Conservation (phyloP, 805 yeast species). For the Candida peoriensis region DNA sequence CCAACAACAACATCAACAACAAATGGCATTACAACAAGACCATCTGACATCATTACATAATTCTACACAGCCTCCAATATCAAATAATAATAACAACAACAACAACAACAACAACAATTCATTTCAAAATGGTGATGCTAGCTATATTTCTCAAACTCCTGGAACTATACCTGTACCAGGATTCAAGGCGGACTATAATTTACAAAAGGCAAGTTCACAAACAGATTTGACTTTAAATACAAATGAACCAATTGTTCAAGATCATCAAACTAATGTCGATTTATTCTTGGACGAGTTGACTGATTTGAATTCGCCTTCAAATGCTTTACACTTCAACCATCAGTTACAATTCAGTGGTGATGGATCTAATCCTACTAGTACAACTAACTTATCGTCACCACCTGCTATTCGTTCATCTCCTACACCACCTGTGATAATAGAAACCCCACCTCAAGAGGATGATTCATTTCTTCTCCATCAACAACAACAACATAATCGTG, state of each 20-base stretch:
- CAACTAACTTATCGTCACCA: not conserved
- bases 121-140: too few relatives aligned
- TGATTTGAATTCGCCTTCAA: slow-evolving; percentile 3
- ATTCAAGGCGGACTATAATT: slow-evolving; percentile 12
- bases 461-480: not conserved
- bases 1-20: not conserved
- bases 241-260: not conserved
- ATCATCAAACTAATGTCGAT: not conserved
- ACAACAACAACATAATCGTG: not conserved
- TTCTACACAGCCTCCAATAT: not conserved
- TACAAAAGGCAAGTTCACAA: slow-evolving; percentile 12
- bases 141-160: too few relatives aligned
- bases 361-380: not conserved
- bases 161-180: slow-evolving; percentile 17
- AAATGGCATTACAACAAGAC: not conserved
- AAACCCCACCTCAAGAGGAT: slow-evolving; percentile 6
- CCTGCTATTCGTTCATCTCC: not conserved
- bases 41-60: not conserved
- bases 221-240: slow-evolving; percentile 8
- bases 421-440: slow-evolving; percentile 6
- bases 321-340: slow-evolving; percentile 1
- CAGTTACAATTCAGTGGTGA: not conserved
- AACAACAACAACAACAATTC: too few relatives aligned
- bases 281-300: slow-evolving; percentile 5
- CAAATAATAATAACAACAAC: not conserved